Evolutionary conservation across 495 filamentous ascomycete genomes (phyloP).

Genomic region (Penicillium angulare): DNA sequence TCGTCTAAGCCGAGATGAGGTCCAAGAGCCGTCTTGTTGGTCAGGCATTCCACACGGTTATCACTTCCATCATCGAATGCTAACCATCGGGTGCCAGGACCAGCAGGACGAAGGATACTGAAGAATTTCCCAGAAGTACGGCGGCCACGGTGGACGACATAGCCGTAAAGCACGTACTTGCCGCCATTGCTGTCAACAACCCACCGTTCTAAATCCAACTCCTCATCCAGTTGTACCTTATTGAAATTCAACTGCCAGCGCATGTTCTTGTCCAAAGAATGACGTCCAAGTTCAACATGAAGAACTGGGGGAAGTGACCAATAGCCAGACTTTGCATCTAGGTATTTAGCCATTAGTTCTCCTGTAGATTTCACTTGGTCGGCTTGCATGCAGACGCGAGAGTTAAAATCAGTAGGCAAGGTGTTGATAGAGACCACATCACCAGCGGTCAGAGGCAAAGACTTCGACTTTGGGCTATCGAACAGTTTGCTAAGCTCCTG

Average conservation of each 20-base stretch:
- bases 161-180: constrained; percentile 59
- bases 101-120: constrained; percentile 58
- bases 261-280: constrained; percentile 49
- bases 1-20: constrained; percentile 51
- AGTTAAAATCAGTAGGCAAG: constrained; percentile 40
- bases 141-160: constrained; percentile 60
- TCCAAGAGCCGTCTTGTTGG: constrained; percentile 54
- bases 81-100: constrained; percentile 57
- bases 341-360: constrained; percentile 31
- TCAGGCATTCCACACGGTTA: constrained; percentile 56
- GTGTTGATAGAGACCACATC: constrained; percentile 22
- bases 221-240: constrained; percentile 54
- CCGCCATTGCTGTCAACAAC: constrained; percentile 32
- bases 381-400: constrained; percentile 37
- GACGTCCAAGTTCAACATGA: constrained; percentile 59
- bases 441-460: neutral
- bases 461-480: constrained; percentile 32
- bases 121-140: constrained; percentile 62
- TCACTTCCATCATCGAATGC: constrained; percentile 56
- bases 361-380: constrained; percentile 34
- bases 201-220: constrained; percentile 43
- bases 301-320: constrained; percentile 51
- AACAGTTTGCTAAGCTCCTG: constrained; percentile 44
- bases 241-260: constrained; percentile 61
- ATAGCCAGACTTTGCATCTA: constrained; percentile 33